These are phyloP conservation scores for Lactarius deliciosus DNA, from an alignment of 768 basidiomycete species.

Conservation along the genomic window DNA sequence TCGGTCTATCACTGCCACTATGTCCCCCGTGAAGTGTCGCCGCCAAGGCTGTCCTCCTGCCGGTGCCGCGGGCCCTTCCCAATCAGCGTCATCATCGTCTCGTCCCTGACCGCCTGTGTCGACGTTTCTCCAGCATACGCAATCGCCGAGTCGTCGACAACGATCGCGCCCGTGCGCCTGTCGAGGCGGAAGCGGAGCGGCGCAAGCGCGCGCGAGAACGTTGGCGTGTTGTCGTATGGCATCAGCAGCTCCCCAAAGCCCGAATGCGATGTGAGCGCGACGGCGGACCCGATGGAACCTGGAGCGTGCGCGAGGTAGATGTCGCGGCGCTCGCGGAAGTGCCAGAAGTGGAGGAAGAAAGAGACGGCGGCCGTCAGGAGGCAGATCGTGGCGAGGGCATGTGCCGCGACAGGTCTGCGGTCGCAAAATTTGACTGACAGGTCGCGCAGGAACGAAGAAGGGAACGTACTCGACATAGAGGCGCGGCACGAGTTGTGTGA, in stretches of 20 bases:
- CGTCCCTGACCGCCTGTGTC: neutral
- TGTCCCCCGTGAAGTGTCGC: neutral
- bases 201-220: conserved; percentile 15
- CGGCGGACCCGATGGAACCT: conserved; percentile 17
- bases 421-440: conserved; percentile 7
- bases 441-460: neutral
- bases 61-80: neutral
- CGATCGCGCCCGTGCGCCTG: conserved; percentile 28
- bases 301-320: conserved; percentile 24
- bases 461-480: conserved; percentile 58
- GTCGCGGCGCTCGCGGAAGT: conserved; percentile 30
- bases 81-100: conserved; percentile 27
- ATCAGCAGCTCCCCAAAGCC: conserved; percentile 28
- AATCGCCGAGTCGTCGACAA: conserved; percentile 22
- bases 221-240: conserved; percentile 16
- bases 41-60: neutral
- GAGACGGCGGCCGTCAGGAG: conserved; percentile 51
- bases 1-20: neutral
- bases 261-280: conserved; percentile 27
- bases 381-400: conserved; percentile 49
- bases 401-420: conserved; percentile 52
- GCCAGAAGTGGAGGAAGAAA: conserved; percentile 47
- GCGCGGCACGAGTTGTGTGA: conserved; percentile 47
- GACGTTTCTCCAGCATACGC: neutral
- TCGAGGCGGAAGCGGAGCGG: conserved; percentile 28